A percentile compares a stretch with the other conserved stretches of the same genome.
Evolutionary conservation across 129 eudicot species (phyloP).

Genomic region (carrot (Daucus carota)): DNA sequence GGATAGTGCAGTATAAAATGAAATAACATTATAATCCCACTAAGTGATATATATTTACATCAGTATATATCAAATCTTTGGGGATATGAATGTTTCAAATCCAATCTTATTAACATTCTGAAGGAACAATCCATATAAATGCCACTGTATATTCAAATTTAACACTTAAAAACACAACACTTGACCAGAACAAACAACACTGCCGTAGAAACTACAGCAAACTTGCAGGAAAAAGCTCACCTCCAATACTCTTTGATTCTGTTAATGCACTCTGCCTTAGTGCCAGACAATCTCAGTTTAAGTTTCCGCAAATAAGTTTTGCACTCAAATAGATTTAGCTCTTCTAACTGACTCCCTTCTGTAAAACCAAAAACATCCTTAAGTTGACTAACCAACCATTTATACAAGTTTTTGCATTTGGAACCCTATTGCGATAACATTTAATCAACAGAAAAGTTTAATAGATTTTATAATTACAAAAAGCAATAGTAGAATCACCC

Average conservation of each 20-base stretch:
- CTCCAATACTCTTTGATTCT: constrained; percentile 73
- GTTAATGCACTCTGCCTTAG: constrained; percentile 58
- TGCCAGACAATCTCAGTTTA: constrained; percentile 64
- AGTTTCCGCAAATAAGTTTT: constrained; percentile 52
- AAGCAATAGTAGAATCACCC: no score
- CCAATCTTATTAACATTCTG: neutral
- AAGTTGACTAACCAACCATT: neutral
- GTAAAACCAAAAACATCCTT: constrained; percentile 17
- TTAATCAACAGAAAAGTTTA: neutral
- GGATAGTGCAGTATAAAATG: neutral
- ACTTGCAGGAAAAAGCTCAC: constrained; percentile 28
- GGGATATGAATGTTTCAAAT: neutral
- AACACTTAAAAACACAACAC: neutral
- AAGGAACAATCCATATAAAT: neutral
- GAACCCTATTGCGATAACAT: neutral
- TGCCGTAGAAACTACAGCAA: neutral
- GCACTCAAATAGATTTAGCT: constrained; percentile 42
- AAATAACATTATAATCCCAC: neutral
- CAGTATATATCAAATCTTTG: neutral
- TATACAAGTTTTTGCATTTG: neutral
- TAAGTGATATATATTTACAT: neutral
- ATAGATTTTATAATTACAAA: neutral
- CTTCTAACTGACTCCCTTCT: constrained; percentile 43
- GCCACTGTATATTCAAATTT: neutral
- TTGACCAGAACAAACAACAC: neutral